Percentiles rank a stretch among this genome's conserved stretches.
These are phyloP conservation scores for Cenchrus purpureus DNA, from an alignment of 176 grass and related monocot genomes.

Conservation along the genomic window DNA sequence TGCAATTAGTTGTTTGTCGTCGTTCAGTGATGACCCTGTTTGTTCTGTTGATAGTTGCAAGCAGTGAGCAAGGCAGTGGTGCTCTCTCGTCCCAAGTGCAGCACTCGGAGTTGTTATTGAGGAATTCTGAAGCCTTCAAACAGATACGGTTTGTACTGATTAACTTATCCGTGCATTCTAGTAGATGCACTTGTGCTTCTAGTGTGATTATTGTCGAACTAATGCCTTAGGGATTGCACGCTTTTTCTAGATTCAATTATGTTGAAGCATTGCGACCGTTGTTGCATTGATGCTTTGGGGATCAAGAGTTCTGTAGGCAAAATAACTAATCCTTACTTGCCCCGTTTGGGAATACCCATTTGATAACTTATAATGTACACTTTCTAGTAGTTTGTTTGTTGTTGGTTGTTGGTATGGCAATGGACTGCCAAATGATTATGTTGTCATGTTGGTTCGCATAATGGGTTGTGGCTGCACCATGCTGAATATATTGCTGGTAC, in stretches of 20 bases:
- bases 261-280: not conserved
- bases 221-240: not conserved
- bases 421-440: not conserved
- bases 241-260: not conserved
- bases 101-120: constrained; percentile 41
- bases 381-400: constrained; percentile 9
- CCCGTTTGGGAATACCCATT: not conserved
- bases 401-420: not conserved
- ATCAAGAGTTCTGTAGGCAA: not conserved
- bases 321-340: not conserved
- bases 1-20: constrained; percentile 14
- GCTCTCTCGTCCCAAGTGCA: constrained; percentile 48
- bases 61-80: constrained; percentile 35
- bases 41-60: constrained; percentile 43
- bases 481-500: not conserved
- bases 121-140: constrained; percentile 42
- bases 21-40: constrained; percentile 7
- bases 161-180: constrained; percentile 6
- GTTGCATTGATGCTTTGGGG: not conserved
- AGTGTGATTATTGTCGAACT: not conserved
- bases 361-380: constrained; percentile 20
- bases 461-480: not conserved
- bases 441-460: constrained; percentile 12
- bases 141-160: constrained; percentile 46
- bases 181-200: not conserved